Percentiles rank a stretch among this genome's conserved stretches.
phyloP scores from a whole-genome alignment of 192 early-diverging fungal genomes.

The Linnemannia schmuckeri region DNA sequence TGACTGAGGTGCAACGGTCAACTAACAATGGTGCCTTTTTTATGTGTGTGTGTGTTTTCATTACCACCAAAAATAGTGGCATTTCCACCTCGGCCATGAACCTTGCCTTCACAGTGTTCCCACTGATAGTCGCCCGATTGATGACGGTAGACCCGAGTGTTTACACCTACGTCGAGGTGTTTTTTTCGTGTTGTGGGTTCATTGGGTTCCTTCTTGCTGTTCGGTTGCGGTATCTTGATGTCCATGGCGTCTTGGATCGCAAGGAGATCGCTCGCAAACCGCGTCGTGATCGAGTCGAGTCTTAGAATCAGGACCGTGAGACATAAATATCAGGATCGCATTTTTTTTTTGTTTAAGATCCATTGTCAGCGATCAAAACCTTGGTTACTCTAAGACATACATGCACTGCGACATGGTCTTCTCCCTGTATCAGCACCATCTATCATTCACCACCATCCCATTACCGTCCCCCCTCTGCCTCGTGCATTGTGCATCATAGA shows the following conservation, averaged over 20 bases:
- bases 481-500: too few relatives aligned
- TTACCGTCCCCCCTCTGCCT: too few relatives aligned
- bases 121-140: constrained; percentile 45
- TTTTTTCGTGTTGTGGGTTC: constrained; percentile 49
- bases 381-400: too few relatives aligned
- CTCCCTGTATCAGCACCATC: too few relatives aligned
- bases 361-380: too few relatives aligned
- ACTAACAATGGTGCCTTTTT: neutral
- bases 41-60: neutral
- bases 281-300: neutral
- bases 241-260: constrained; percentile 32
- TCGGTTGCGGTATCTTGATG: constrained; percentile 36
- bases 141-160: constrained; percentile 35
- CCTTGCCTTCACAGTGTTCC: constrained; percentile 47
- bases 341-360: too few relatives aligned
- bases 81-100: constrained; percentile 50
- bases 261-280: constrained; percentile 25
- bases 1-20: too few relatives aligned
- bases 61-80: constrained; percentile 25
- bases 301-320: neutral
- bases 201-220: constrained; percentile 40
- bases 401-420: too few relatives aligned
- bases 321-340: too few relatives aligned
- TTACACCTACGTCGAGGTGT: constrained; percentile 48
- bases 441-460: too few relatives aligned